A percentile compares a stretch with the other conserved stretches of the same genome.
phyloP scores from a whole-genome alignment of 2,329 filamentous ascomycete genomes.

The Penicillium sumatraense region DNA sequence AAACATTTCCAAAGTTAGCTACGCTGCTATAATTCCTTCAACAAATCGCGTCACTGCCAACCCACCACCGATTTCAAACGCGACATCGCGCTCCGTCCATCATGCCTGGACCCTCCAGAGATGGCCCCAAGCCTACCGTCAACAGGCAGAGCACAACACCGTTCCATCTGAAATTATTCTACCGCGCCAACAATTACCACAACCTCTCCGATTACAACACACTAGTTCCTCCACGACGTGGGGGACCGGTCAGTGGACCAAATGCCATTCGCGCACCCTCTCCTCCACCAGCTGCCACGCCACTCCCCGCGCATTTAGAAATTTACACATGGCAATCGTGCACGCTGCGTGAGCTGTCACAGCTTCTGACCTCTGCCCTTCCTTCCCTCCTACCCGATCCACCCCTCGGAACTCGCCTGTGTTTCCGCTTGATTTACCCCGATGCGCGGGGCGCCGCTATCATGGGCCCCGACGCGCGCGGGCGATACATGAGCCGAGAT shows the following conservation, averaged over 20 bases:
- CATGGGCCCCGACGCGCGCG: constrained; percentile 48
- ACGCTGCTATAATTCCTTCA: no score
- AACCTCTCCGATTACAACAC: constrained; percentile 49
- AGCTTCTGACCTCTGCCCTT: constrained; percentile 72
- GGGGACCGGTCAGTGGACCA: constrained; percentile 41
- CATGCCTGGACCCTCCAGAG: constrained; percentile 31
- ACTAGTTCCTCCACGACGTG: constrained; percentile 28
- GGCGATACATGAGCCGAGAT: constrained; percentile 76
- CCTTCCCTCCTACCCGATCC: constrained; percentile 73
- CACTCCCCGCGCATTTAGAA: constrained; percentile 70
- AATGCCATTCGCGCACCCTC: constrained; percentile 41
- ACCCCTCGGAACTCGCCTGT: constrained; percentile 79
- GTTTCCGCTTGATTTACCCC: constrained; percentile 83
- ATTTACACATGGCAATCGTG: constrained; percentile 88
- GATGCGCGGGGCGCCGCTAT: constrained; percentile 61
- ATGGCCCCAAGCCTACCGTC: constrained; percentile 49
- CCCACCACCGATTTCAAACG: background rate
- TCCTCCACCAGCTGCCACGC: constrained; percentile 59
- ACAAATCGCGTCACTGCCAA: background rate
- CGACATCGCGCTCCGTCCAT: constrained; percentile 2
- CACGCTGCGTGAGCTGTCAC: constrained; percentile 78
- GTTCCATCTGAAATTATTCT: constrained; percentile 86
- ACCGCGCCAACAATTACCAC: constrained; percentile 74
- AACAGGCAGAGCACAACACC: constrained; percentile 75
- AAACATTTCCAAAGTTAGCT: no score